Conservation (phyloP, 2,329 filamentous ascomycete species). For the Blastomyces gilchristii region DNA sequence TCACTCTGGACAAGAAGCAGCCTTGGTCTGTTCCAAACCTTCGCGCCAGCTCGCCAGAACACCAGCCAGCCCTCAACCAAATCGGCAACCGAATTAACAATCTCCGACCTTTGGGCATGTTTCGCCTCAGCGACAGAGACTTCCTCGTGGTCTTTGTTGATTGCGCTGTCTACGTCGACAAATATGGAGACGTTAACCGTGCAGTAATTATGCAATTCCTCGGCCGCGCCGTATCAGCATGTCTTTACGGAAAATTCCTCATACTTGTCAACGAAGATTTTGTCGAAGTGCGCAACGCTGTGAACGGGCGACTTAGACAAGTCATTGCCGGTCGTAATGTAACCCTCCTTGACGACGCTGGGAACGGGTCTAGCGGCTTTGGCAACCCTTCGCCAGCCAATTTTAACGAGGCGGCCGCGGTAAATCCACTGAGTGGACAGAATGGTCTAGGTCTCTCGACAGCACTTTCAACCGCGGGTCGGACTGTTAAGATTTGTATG, state of each 20-base stretch:
- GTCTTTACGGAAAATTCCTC: slow-evolving; percentile 83
- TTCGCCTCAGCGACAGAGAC: slow-evolving; percentile 81
- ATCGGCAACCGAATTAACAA: slow-evolving; percentile 76
- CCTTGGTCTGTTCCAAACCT: slow-evolving; percentile 89
- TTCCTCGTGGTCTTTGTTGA: slow-evolving; percentile 92
- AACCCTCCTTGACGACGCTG: slow-evolving; percentile 77
- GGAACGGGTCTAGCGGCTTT: slow-evolving; percentile 33
- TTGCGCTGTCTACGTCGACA: slow-evolving; percentile 95
- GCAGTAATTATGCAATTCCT: slow-evolving; percentile 98
- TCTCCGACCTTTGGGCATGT: slow-evolving; percentile 88
- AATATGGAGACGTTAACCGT: slow-evolving; percentile 89
- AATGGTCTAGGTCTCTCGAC: slow-evolving; percentile 28
- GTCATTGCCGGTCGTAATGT: slow-evolving; percentile 90
- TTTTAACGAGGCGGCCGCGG: slow-evolving; percentile 17
- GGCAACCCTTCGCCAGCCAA: slow-evolving; percentile 21
- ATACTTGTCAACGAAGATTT: slow-evolving; percentile 93
- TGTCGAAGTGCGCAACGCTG: slow-evolving; percentile 90
- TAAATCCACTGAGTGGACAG: slow-evolving; percentile 21
- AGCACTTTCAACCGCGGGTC: slow-evolving; percentile 34
- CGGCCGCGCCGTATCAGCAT: slow-evolving; percentile 78
- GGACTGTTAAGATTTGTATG: slow-evolving; percentile 90
- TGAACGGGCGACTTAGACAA: slow-evolving; percentile 86
- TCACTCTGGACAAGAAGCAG: slow-evolving; percentile 94
- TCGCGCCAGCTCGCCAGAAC: slow-evolving; percentile 48
- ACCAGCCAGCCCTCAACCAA: slow-evolving; percentile 57